Base-by-base conservation (phyloP, 306 rosid genomes). In the Cucumis cinereus region DNA sequence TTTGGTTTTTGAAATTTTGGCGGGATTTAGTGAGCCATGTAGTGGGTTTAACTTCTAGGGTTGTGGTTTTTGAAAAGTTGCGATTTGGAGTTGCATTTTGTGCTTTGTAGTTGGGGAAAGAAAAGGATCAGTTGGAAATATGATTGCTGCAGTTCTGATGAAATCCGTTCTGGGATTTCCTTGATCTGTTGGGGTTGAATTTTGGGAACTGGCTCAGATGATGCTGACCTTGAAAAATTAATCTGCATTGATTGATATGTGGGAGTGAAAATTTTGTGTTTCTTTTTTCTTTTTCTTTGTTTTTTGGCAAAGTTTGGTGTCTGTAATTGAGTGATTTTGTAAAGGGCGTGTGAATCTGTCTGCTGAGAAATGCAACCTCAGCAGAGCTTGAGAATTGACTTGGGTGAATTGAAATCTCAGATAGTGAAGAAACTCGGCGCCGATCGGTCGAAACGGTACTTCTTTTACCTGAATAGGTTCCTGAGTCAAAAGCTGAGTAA, bases 281-380 rank as follows among this genome's bases (percentile, higher is more conserved):
- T 73, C 59, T 90, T 62, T 16, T 30, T 33, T 33, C 35, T 30
- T 30, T 30, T 8, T 14, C 10, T 9, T 1, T 15, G 0, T 8
- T 82, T 78, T 61, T 93, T 63, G 83, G 83, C 84, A 81, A 86
- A 60, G 79, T 75, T 79, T 78, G 75, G 81, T 57, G 79, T 75
- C 58, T 30, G 84, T 84, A 85, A 82, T 77, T 84, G 73, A 64
- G 85, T 72, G 79, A 78, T 83, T 71, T 79, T 83, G 88, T 83
- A 83, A 87, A 86, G 57, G 84, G 89, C 88, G 90, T 87, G 85
- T 89, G 95, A 88, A 82, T 87, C 90, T 84, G 83, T 77, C 52
- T 82, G 82, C 85, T 88, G 91, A 89, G 93, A 88, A 85, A 95
- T 95, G 99, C 96, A 88, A 86, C 87, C 99, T 84, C 99, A 88